Conservation (phyloP, 2,329 filamentous ascomycete species). For the Phialocephala sp. region DNA sequence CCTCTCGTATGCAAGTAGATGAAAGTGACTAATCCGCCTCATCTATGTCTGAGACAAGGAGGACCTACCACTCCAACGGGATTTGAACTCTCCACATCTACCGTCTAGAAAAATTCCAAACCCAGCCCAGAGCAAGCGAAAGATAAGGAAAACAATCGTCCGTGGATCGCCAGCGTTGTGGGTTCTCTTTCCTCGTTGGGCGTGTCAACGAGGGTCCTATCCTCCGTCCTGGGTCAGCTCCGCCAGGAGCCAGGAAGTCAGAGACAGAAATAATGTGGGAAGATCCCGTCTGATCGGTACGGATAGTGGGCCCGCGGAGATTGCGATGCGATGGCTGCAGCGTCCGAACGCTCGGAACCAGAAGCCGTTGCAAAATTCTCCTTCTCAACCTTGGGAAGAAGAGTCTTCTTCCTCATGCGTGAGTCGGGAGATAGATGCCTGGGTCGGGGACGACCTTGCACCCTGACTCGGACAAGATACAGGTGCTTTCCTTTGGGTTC, state of each 20-base stretch:
- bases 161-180: neutral
- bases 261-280: neutral
- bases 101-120: neutral
- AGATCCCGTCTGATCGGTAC: neutral
- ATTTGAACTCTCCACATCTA: neutral
- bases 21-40: neutral
- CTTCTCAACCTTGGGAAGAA: neutral
- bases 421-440: neutral
- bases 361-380: neutral
- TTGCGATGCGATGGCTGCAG: neutral
- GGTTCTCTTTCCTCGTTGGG: neutral
- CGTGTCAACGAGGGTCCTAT: neutral
- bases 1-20: no score
- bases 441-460: neutral
- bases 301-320: neutral
- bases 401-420: no score
- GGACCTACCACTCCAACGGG: neutral
- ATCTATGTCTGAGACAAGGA: neutral
- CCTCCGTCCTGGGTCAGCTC: neutral
- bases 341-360: neutral
- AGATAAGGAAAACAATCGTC: slow-evolving; percentile 3
- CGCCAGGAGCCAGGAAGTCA: no score
- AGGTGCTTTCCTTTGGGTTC: neutral
- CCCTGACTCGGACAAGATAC: neutral
- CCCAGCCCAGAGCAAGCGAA: neutral